Evolutionary conservation across 805 yeast genomes (phyloP).

Genomic region (Sugiyamaella lignohabitans): DNA sequence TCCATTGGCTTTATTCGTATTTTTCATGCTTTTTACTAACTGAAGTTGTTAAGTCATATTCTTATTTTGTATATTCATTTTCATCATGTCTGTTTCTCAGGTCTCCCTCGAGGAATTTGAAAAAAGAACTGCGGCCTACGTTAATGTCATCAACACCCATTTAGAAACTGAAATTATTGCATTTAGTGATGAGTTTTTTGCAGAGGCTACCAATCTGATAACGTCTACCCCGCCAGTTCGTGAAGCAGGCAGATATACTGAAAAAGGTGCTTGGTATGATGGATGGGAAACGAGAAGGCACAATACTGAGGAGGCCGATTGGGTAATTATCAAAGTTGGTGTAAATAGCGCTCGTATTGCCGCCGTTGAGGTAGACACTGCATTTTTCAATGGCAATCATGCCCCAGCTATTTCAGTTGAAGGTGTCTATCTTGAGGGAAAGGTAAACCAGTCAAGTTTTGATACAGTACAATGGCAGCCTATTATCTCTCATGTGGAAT

Average conservation of each 20-base stretch:
- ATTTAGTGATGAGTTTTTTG: slow-evolving; percentile 91
- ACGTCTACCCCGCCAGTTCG: slow-evolving; percentile 75
- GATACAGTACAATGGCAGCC: slow-evolving; percentile 64
- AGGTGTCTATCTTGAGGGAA: slow-evolving; percentile 38
- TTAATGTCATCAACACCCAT: slow-evolving; percentile 69
- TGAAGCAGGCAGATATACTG: slow-evolving; percentile 72
- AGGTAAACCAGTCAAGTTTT: slow-evolving; percentile 14
- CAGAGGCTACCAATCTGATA: slow-evolving; percentile 81
- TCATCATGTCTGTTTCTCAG: not conserved
- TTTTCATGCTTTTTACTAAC: too few species aligned
- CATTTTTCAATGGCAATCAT: slow-evolving; percentile 91
- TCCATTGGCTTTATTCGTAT: too few species aligned
- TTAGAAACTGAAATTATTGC: slow-evolving; percentile 69
- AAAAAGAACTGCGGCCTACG: not conserved
- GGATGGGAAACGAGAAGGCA: slow-evolving; percentile 99
- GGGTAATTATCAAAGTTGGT: slow-evolving; percentile 79
- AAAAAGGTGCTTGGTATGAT: slow-evolving; percentile 94
- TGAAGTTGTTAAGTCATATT: too few species aligned
- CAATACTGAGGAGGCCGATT: slow-evolving; percentile 75
- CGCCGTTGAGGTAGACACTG: slow-evolving; percentile 89
- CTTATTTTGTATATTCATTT: too few species aligned
- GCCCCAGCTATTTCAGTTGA: slow-evolving; percentile 89
- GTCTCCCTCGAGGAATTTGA: not conserved
- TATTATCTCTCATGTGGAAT: slow-evolving; percentile 62
- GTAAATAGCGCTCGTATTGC: slow-evolving; percentile 71